These are phyloP conservation scores for Canavalia gladiata DNA, from an alignment of 306 rosid genomes.

Conservation along the genomic window DNA sequence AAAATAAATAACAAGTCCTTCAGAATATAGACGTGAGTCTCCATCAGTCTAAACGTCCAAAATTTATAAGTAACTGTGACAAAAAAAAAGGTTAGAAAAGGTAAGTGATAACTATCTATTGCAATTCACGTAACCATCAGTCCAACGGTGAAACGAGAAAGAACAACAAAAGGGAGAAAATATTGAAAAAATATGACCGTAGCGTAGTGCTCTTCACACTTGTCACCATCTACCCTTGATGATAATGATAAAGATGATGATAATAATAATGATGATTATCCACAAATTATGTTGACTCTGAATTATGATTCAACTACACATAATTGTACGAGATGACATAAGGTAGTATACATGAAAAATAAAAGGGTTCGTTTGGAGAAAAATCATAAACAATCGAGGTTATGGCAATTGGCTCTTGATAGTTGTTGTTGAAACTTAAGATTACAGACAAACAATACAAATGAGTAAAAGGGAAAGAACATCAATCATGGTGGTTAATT, in stretches of 20 bases:
- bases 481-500: too few relatives aligned
- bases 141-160: background rate
- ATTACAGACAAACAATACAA: background rate
- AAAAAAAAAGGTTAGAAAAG: background rate
- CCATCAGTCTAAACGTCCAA: constrained; percentile 33
- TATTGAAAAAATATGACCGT: background rate
- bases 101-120: background rate
- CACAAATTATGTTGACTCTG: background rate
- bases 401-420: background rate
- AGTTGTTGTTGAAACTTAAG: background rate
- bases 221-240: background rate
- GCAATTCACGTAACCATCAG: constrained; percentile 17
- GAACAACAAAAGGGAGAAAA: background rate
- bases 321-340: background rate
- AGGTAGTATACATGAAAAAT: background rate
- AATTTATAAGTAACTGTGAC: constrained; percentile 30
- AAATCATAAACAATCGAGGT: background rate
- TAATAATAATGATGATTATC: background rate
- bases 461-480: background rate
- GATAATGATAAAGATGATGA: background rate
- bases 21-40: constrained; percentile 26
- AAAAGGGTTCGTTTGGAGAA: background rate
- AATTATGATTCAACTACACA: background rate
- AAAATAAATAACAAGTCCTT: background rate
- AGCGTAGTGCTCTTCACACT: background rate